phyloP scores from a whole-genome alignment of 495 filamentous ascomycete species.

The Daldinia caldariorum region DNA sequence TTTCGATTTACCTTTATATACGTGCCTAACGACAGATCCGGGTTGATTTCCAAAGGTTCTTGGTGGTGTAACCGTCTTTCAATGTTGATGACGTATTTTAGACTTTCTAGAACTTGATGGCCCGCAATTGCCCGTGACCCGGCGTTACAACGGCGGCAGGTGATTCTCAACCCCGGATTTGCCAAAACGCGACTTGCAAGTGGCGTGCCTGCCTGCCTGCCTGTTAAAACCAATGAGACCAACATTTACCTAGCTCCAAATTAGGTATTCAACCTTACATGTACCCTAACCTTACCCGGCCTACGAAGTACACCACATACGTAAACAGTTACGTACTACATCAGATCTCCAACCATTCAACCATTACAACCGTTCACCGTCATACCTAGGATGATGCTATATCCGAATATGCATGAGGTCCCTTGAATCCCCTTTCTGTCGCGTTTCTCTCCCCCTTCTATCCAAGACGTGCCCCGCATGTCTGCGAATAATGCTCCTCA shows the following conservation, averaged over 20 bases:
- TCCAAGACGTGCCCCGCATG: slow-evolving; percentile 50
- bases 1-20: slow-evolving; percentile 32
- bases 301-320: too few relatives aligned
- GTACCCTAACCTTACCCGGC: neutral
- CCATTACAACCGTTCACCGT: neutral
- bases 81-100: slow-evolving; percentile 44
- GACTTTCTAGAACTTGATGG: slow-evolving; percentile 34
- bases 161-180: slow-evolving; percentile 45
- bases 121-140: slow-evolving; percentile 47
- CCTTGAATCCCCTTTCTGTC: slow-evolving; percentile 31
- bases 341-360: neutral
- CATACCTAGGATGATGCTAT: slow-evolving; percentile 16
- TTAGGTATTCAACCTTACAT: neutral
- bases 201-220: neutral
- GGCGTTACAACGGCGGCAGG: slow-evolving; percentile 45
- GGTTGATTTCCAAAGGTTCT: slow-evolving; percentile 8
- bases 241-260: too few relatives aligned
- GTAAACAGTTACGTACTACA: slow-evolving; percentile 30
- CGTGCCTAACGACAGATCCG: neutral
- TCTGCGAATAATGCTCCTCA: slow-evolving; percentile 66
- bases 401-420: slow-evolving; percentile 37
- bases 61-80: slow-evolving; percentile 36
- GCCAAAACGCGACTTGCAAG: slow-evolving; percentile 30
- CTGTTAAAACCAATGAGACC: too few relatives aligned
- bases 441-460: slow-evolving; percentile 22